Evolutionary conservation across 208 protist genomes (phyloP).

Genomic region (Endotrypanum monterogeii): DNA sequence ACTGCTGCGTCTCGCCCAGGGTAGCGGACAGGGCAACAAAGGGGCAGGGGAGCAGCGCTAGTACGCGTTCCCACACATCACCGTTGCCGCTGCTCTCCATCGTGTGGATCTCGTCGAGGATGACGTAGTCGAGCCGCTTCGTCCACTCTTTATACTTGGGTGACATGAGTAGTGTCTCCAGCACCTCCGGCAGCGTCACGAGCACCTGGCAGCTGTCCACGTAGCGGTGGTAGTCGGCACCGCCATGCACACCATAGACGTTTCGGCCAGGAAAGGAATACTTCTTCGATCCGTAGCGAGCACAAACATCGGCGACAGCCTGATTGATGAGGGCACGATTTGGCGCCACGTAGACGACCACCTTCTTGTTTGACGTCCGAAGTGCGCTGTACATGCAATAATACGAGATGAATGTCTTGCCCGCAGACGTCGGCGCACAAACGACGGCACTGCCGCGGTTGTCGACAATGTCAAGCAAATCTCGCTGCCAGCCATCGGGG

Average conservation of each 20-base stretch:
- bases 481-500: slow-evolving; percentile 95
- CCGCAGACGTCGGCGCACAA: slow-evolving; percentile 95
- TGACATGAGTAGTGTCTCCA: slow-evolving; percentile 93
- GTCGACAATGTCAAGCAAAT: slow-evolving; percentile 96
- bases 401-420: slow-evolving; percentile 97
- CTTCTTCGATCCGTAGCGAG: slow-evolving; percentile 90
- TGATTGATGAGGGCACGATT: slow-evolving; percentile 96
- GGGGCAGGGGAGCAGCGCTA: slow-evolving; percentile 89
- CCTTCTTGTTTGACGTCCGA: slow-evolving; percentile 75
- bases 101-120: slow-evolving; percentile 96
- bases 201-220: slow-evolving; percentile 93
- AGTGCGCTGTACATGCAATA: slow-evolving; percentile 96
- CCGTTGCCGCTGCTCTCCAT: slow-evolving; percentile 92
- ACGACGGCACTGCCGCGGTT: slow-evolving; percentile 90
- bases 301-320: slow-evolving; percentile 93
- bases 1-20: slow-evolving; percentile 90
- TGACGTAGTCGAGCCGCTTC: slow-evolving; percentile 92
- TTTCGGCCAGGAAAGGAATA: slow-evolving; percentile 71
- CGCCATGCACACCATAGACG: slow-evolving; percentile 88
- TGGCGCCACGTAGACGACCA: slow-evolving; percentile 94
- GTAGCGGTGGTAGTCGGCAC: slow-evolving; percentile 84
- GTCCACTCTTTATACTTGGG: slow-evolving; percentile 85
- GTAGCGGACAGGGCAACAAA: slow-evolving; percentile 97
- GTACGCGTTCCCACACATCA: slow-evolving; percentile 93
- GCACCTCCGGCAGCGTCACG: slow-evolving; percentile 91